These are phyloP conservation scores for Mycena maculata DNA, from an alignment of 768 basidiomycete species.

Conservation along the genomic window DNA sequence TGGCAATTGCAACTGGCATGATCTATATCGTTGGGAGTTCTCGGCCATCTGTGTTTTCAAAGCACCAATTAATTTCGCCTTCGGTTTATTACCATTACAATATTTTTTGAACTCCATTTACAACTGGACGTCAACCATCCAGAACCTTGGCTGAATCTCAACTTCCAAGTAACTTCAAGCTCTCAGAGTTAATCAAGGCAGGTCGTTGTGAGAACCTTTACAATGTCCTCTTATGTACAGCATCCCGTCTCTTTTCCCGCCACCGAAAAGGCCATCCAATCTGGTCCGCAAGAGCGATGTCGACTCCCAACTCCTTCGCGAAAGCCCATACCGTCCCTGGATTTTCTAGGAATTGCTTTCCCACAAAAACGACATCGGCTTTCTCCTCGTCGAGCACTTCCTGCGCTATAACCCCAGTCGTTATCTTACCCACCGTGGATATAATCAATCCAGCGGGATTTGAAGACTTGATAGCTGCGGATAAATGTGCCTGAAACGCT, in stretches of 20 bases:
- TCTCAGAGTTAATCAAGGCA: no score
- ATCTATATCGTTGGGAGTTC: no score
- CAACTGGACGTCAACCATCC: no score
- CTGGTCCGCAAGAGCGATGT: slow-evolving; percentile 60
- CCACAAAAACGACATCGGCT: slow-evolving; percentile 69
- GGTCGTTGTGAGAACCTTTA: no score
- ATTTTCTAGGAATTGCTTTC: slow-evolving; percentile 70
- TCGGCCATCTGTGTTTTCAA: no score
- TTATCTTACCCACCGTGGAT: slow-evolving; percentile 63
- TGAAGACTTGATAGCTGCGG: slow-evolving; percentile 62
- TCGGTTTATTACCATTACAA: no score
- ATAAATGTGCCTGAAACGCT: slow-evolving; percentile 47
- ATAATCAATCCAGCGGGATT: slow-evolving; percentile 37
- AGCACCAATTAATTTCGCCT: no score
- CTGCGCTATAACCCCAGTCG: slow-evolving; percentile 65
- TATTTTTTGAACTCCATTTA: no score
- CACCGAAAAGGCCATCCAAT: slow-evolving; percentile 66
- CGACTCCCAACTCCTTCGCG: slow-evolving; percentile 66
- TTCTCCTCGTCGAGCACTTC: slow-evolving; percentile 65
- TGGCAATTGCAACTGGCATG: no score
- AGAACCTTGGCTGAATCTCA: no score
- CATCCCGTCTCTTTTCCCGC: slow-evolving; percentile 38
- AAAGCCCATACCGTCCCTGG: slow-evolving; percentile 64
- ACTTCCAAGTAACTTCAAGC: no score
- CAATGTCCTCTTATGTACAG: not conserved